Conservation (phyloP, 1,284 basidiomycete species). For the Laetiporus sulphureus region DNA sequence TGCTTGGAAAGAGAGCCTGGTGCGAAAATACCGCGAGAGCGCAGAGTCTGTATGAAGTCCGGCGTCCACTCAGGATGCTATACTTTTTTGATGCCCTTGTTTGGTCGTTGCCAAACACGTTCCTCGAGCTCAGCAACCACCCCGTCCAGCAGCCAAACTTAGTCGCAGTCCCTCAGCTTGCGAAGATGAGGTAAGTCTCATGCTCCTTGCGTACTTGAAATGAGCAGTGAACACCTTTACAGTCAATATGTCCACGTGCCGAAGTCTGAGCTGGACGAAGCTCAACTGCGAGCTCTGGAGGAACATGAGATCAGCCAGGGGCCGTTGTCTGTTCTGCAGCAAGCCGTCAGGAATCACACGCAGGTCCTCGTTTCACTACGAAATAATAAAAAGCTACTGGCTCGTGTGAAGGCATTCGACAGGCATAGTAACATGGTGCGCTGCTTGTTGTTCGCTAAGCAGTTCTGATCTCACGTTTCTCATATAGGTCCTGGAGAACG, state of each 20-base stretch:
- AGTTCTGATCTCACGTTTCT: constrained; percentile 1
- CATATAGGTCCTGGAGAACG: constrained; percentile 85
- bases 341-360: constrained; percentile 95
- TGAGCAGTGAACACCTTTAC: constrained; percentile 5
- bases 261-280: constrained; percentile 97
- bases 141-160: neutral
- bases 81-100: constrained; percentile 23
- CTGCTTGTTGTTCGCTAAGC: constrained; percentile 7
- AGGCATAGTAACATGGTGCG: constrained; percentile 97
- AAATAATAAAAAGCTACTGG: constrained; percentile 98
- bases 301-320: constrained; percentile 97
- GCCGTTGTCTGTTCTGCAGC: constrained; percentile 95
- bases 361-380: constrained; percentile 96
- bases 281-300: constrained; percentile 91
- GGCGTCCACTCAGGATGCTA: constrained; percentile 17
- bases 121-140: constrained; percentile 2
- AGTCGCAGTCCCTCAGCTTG: constrained; percentile 1
- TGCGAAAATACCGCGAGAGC: constrained; percentile 6
- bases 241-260: constrained; percentile 97
- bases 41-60: constrained; percentile 7
- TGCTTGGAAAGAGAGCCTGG: constrained; percentile 9
- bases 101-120: constrained; percentile 10
- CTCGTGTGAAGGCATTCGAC: constrained; percentile 98
- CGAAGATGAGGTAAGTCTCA: constrained; percentile 28
- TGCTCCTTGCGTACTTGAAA: neutral